A percentile compares a stretch with the other conserved stretches of the same genome.
Conservation (phyloP, 257 asterid genomes). For the Solanum habrochaites region DNA sequence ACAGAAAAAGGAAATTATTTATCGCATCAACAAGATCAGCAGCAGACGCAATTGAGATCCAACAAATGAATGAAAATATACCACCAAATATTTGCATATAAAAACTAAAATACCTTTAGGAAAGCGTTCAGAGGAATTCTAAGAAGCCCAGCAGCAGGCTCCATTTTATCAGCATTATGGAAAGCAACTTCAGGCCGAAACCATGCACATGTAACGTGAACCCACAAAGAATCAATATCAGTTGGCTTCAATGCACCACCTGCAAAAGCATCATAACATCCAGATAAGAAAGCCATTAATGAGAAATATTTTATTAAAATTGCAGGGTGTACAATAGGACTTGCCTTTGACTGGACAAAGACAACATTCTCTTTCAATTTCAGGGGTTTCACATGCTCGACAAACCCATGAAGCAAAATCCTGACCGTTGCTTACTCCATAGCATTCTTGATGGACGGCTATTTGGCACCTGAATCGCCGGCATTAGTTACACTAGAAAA, state of each 20-base stretch:
- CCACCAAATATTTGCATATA: not conserved
- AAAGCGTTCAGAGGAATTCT: constrained; percentile 62
- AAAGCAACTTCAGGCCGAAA: constrained; percentile 87
- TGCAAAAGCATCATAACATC: constrained; percentile 22
- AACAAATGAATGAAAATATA: not conserved
- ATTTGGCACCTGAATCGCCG: constrained; percentile 65
- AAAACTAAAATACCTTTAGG: constrained; percentile 38
- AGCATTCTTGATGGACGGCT: constrained; percentile 98
- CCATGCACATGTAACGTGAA: constrained; percentile 95
- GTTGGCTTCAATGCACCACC: constrained; percentile 98
- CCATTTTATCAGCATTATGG: constrained; percentile 67
- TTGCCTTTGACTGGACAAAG: constrained; percentile 95
- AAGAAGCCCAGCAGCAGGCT: constrained; percentile 80
- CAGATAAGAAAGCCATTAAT: not conserved
- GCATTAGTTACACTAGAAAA: not conserved
- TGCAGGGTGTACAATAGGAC: constrained; percentile 3
- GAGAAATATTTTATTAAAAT: not conserved
- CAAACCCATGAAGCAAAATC: constrained; percentile 97
- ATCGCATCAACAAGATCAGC: not conserved
- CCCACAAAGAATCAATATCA: constrained; percentile 73
- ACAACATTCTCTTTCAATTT: constrained; percentile 75
- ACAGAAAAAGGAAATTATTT: not conserved
- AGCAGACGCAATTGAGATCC: not conserved
- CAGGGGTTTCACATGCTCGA: constrained; percentile 90
- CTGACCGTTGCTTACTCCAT: constrained; percentile 48